Evolutionary conservation across 129 eudicot species (phyloP), one percentile per base, ranked within the genome.

Genomic region (Lactuca saligna): DNA sequence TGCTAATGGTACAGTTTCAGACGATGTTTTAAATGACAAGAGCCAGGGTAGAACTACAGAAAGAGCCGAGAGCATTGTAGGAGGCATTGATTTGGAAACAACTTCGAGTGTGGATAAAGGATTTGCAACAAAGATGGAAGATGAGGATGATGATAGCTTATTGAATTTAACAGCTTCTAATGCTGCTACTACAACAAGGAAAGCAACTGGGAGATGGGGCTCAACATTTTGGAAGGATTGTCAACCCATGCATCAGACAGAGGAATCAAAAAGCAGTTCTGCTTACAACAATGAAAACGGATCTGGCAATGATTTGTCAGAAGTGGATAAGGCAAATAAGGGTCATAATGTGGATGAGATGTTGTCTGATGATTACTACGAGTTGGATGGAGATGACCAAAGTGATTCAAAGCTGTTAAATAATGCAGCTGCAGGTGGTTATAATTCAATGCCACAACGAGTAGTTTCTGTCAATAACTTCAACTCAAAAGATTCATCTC

Each of bases 281-380:
- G 97, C 70, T 29, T 84, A 78, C 72, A 87, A 84, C 54, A 72
- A 31, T 67, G 92, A 86, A 57, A 89, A 83, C 64, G 89, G 81
- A 46, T 90, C 75, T 3, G 83, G 68, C 13, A 80, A 76, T 77
- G 80, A 81, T 69, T 73, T 79, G 2, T 84, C 88, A 35, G 86
- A 82, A 56, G 72, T 68, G 63, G 82, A 77, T 0, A 78, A 84
- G 79, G 82, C 72, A 73, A 84, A 57, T 57, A 76, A 65, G 51
- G 80, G 80, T 64, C 82, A 73, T 61, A 69, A 70, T 16, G 88
- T 74, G 2, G 97, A 91, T 75, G 96, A 91, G 64, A 91, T 91
- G 95, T 71, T 88, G 82, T 91, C 97, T 70, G 97, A 91, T 85
- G 97, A 91, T 80, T 91, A 91, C 75, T 91, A 87, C 29, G 99